A percentile compares a stretch with the other conserved stretches of the same genome.
phyloP scores from a whole-genome alignment of 371 early-diverging fungal species.

The Mortierella sp. region DNA sequence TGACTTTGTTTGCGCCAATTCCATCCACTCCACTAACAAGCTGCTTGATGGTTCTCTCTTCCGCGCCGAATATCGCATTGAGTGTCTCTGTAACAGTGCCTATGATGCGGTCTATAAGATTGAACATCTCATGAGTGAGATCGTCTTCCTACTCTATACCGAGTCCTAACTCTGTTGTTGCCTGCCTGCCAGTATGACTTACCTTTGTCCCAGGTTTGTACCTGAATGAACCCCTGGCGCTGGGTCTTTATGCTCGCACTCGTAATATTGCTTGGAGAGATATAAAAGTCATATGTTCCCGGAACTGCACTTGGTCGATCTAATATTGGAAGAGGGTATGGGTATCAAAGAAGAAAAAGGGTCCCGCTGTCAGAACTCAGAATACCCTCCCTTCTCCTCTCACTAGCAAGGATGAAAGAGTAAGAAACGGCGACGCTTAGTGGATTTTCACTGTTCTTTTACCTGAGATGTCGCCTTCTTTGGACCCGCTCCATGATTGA shows the following conservation, averaged over 20 bases:
- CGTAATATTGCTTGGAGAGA: constrained; percentile 25
- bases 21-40: constrained; percentile 28
- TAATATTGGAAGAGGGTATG: not conserved
- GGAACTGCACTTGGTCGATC: constrained; percentile 32
- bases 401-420: not conserved
- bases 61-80: constrained; percentile 55
- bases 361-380: too few relatives aligned
- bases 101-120: constrained; percentile 31
- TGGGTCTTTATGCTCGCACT: constrained; percentile 40
- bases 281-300: constrained; percentile 54
- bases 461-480: constrained; percentile 23
- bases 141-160: too few relatives aligned
- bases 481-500: constrained; percentile 29
- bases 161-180: too few relatives aligned
- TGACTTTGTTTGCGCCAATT: constrained; percentile 44
- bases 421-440: too few relatives aligned
- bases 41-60: constrained; percentile 45
- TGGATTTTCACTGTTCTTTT: not conserved
- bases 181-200: too few relatives aligned
- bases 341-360: too few relatives aligned
- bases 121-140: too few relatives aligned
- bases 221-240: constrained; percentile 45
- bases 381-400: too few relatives aligned
- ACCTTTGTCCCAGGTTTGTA: constrained; percentile 50
- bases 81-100: constrained; percentile 31